Conservation (phyloP, 805 yeast genomes). For the Pichia scutulata region DNA sequence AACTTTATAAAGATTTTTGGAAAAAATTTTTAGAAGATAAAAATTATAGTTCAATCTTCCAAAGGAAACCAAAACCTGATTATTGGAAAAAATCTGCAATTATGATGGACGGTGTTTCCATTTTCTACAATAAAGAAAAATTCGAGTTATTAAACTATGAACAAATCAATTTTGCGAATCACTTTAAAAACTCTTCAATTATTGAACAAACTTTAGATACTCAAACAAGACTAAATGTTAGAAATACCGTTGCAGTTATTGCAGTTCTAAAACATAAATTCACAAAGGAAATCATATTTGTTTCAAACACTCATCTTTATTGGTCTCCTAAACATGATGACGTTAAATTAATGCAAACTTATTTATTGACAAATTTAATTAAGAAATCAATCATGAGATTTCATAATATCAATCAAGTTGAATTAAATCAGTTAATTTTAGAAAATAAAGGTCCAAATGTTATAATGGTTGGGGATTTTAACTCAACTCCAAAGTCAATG, state of each 20-base stretch:
- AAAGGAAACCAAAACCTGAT: conserved; percentile 41
- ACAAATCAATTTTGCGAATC: conserved; percentile 28
- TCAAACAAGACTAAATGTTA: conserved; percentile 29
- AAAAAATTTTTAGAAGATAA: conserved; percentile 13
- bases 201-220: conserved; percentile 31
- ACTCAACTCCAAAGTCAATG: conserved; percentile 42
- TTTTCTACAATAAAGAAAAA: conserved; percentile 41
- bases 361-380: conserved; percentile 33
- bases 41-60: conserved; percentile 41
- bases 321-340: conserved; percentile 48
- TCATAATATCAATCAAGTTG: conserved; percentile 8
- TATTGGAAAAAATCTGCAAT: conserved; percentile 43
- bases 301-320: conserved; percentile 55
- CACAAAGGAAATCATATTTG: conserved; percentile 34
- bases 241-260: conserved; percentile 55
- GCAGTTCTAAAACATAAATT: conserved; percentile 38
- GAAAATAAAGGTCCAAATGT: conserved; percentile 24
- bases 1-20: conserved; percentile 24
- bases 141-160: conserved; percentile 34
- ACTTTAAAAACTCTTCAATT: conserved; percentile 18
- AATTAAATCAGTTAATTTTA: conserved; percentile 8
- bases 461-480: conserved; percentile 50
- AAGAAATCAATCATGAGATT: conserved; percentile 23
- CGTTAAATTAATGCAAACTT: conserved; percentile 47
- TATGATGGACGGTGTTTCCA: conserved; percentile 54